Conservation (phyloP, 2,329 filamentous ascomycete genomes). For the Cyclaneusma minus region DNA sequence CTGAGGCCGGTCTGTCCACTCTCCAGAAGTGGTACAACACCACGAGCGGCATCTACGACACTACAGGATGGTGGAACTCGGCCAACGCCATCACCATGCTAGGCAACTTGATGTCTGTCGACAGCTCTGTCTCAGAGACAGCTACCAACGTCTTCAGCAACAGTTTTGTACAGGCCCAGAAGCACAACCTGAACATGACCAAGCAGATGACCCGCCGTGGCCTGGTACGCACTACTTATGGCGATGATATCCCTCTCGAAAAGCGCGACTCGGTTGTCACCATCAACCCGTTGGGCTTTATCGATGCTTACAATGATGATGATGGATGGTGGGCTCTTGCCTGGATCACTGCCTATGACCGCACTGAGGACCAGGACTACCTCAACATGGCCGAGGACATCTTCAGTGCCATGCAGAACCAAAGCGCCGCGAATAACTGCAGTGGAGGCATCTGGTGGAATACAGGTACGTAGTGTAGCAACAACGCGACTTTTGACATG, state of each 20-base stretch:
- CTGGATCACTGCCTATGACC: conserved; percentile 39
- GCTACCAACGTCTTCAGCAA: conserved; percentile 26
- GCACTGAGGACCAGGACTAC: conserved; percentile 34
- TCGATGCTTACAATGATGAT: conserved; percentile 42
- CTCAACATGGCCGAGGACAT: conserved; percentile 35
- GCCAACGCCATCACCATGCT: conserved; percentile 51
- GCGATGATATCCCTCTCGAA: too few species aligned
- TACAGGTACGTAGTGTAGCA: too few species aligned
- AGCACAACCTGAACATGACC: conserved; percentile 12
- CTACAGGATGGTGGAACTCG: conserved; percentile 59
- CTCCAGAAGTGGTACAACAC: conserved; percentile 48
- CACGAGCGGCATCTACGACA: conserved; percentile 45
- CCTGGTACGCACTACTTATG: too few species aligned
- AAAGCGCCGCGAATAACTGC: too few species aligned
- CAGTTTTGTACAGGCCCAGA: conserved; percentile 19
- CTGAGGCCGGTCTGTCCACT: conserved; percentile 20
- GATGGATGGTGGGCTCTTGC: conserved; percentile 49
- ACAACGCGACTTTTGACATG: too few species aligned
- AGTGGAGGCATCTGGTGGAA: neutral
- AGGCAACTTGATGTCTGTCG: conserved; percentile 31
- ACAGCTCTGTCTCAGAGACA: conserved; percentile 17
- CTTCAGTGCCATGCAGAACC: too few species aligned
- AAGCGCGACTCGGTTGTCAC: too few species aligned
- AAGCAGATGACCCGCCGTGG: conserved; percentile 6
- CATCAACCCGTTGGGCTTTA: too few species aligned